A percentile compares a stretch with the other conserved stretches of the same genome.
Evolutionary conservation across 1,284 basidiomycete species (phyloP).

Genomic region (Puccinia polysora): DNA sequence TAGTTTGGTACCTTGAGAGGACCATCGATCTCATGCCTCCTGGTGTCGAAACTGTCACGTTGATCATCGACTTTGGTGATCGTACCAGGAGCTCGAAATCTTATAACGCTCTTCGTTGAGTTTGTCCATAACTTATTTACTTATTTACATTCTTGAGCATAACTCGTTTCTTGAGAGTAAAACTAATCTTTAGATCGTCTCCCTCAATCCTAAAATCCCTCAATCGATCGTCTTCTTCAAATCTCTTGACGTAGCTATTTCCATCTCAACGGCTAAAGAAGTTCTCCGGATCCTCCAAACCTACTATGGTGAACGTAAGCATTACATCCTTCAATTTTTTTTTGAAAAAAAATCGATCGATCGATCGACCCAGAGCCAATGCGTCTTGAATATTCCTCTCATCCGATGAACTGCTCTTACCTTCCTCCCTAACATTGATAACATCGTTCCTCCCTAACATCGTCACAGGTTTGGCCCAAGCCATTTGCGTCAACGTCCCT

Average conservation of each 20-base stretch:
- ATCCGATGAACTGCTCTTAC: too few species aligned
- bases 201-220: too few species aligned
- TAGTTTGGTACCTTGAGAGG: conserved; percentile 55
- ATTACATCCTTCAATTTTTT: too few species aligned
- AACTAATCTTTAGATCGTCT: not conserved
- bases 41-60: conserved; percentile 51
- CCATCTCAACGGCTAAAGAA: conserved; percentile 50
- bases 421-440: not conserved
- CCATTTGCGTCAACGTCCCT: conserved; percentile 77
- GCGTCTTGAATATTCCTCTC: too few species aligned
- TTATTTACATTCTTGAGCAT: not conserved
- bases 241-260: conserved; percentile 44
- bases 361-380: too few species aligned
- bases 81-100: not conserved
- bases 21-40: conserved; percentile 54
- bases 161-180: too few species aligned
- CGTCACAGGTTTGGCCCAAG: conserved; percentile 66
- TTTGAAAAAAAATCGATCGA: too few species aligned
- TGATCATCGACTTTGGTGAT: conserved; percentile 22
- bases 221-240: conserved; percentile 1
- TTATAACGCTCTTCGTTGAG: not conserved
- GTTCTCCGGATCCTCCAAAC: conserved; percentile 78
- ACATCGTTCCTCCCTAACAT: not conserved
- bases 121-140: not conserved
- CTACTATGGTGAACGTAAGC: conserved; percentile 71